Evolutionary conservation across 2,329 filamentous ascomycete genomes (phyloP), one percentile per base, ranked within the genome.

Genomic region (Talaromyces rugulosus): DNA sequence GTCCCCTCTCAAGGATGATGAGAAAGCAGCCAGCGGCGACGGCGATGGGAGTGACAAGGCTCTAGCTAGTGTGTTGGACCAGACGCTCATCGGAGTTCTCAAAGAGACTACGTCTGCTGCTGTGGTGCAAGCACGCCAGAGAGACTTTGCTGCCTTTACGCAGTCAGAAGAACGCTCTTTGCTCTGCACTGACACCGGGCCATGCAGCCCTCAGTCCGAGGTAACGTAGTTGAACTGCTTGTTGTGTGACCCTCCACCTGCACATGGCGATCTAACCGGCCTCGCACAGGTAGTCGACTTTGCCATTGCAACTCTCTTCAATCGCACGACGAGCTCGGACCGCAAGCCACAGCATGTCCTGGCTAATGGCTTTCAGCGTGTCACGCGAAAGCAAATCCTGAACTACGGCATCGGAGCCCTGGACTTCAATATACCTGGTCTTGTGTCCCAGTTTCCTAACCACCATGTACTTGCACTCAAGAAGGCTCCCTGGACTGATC

Each of bases 291-390:
- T 94, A 67, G 82, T 94, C 51, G 89, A 93, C 70, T 92, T 90
- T 73, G 84, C 85, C 31, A 85, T 97, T 50, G 92, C 89, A 86
- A 81, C 85, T 9, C 79, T 96, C 1, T 96, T 96, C 74, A 85
- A 84, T 12, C 82, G 84, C 67, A 76, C 80, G 16, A 77, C 81
- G 34, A 72, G 72, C 23, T 69, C 74, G 31, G 76, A 75, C 62
- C 74, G 80, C 56, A 85, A 83, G 69, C 88, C 89, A 1, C 83
- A 85, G 57, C 91, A 97, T 76, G 70, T 96, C 5, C 83, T 99
- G 4, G 93, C 91, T 67, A 89, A 96, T 79, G 94, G 94, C 28
- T 96, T 88, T 68, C 86, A 89, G 68, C 85, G 82, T 66, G 74
- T 75, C 2, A 71, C 74, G 50, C 68, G 66, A 54, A 36, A 56